Base-by-base conservation (phyloP, 345 rosid genomes). In the Viola odorata region DNA sequence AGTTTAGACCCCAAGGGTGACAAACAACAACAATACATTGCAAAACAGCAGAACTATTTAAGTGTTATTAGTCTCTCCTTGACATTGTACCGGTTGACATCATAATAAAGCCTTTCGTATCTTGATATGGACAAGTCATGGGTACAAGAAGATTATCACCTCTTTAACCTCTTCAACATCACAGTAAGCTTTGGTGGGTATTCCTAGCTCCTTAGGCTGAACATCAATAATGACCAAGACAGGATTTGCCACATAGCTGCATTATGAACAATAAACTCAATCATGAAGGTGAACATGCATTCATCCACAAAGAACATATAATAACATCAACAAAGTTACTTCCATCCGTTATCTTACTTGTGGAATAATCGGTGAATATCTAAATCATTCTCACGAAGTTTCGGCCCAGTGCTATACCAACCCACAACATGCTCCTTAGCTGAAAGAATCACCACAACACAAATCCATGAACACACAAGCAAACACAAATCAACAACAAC, bases 391-490 rank as follows among this genome's bases (percentile, higher is more conserved):
- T 91, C 89, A 61, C 85, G 70, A 37, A 91, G 79, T 68, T 85
- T 88, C 13, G 97, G 97, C 44, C 94, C 91, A 1, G 97, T 91
- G 62, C 92, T 91, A 62, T 88, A 88, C 97, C 97, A 91, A 56
- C 97, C 97, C 14, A 91, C 96, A 13, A 91, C 94, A 63, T 88
- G 97, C 82, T 91, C 96, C 84, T 85, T 88, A 48, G 95, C 95
- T 90, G 75, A 71, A 78, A 71, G 8, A 44, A 63, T 51, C 58
- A 61, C 32, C 32, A 37, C 38, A 9, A 8, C 55, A 50, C 8
- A 9, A 10, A 37, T 36, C 38, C 16, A 55, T 12, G 32, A 36
- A 45, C 40, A 45, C n/a, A 41, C 7, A 58, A 7, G 36, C 32
- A 36, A 53, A 32, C 57, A 39, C 16, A 37, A 56, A 56, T 40